phyloP scores from a whole-genome alignment of 768 basidiomycete genomes.

The Paxillus rubicundulus region DNA sequence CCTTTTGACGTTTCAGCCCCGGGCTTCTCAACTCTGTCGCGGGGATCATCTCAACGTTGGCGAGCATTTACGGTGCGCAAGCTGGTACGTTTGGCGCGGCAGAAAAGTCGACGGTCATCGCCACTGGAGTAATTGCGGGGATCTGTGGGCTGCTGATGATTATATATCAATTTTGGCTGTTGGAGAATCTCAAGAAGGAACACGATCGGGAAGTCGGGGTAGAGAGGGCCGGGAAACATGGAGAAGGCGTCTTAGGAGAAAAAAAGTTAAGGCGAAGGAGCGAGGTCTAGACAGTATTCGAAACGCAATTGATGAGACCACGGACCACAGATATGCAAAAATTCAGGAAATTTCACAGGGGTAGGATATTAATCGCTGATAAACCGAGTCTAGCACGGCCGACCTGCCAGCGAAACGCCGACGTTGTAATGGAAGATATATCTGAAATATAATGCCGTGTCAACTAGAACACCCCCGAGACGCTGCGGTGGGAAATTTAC shows the following conservation, averaged over 20 bases:
- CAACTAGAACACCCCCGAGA: background rate
- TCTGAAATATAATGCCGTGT: background rate
- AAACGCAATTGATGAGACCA: background rate
- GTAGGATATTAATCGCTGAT: no score
- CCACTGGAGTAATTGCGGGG: conserved; percentile 39
- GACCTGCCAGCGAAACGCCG: background rate
- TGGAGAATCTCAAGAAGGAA: conserved; percentile 41
- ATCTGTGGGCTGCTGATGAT: conserved; percentile 41
- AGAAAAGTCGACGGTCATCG: conserved; percentile 46
- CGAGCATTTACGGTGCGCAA: conserved; percentile 50
- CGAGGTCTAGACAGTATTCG: background rate
- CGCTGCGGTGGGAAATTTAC: background rate
- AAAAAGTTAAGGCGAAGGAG: background rate
- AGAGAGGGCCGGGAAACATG: conserved; percentile 42
- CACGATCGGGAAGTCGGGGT: conserved; percentile 43
- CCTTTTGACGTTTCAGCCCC: conserved; percentile 37
- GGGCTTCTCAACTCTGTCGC: conserved; percentile 56
- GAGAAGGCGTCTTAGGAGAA: conserved; percentile 37
- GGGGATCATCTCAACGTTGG: conserved; percentile 53
- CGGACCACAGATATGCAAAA: background rate
- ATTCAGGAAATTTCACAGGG: background rate
- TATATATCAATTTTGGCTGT: conserved; percentile 45
- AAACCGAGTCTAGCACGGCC: no score
- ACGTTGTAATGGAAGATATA: background rate
- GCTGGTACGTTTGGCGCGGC: conserved; percentile 42